phyloP scores from a whole-genome alignment of 2,329 filamentous ascomycete species.

The Arthrobotrys entomopaga region DNA sequence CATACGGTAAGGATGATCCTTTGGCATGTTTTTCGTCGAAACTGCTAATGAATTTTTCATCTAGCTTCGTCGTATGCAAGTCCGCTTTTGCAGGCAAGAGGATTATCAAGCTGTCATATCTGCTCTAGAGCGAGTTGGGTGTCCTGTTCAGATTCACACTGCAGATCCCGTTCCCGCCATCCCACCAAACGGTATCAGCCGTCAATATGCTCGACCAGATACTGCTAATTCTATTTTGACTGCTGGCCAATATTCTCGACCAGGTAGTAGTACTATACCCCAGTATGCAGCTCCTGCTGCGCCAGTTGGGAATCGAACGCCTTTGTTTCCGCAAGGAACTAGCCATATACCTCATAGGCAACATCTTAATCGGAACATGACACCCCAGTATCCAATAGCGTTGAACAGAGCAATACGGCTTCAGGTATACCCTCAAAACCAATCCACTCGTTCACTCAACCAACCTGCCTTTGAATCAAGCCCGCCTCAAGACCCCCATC shows the following conservation, averaged over 20 bases:
- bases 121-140: slow-evolving; percentile 36
- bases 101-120: slow-evolving; percentile 38
- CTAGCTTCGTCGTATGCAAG: slow-evolving; percentile 45
- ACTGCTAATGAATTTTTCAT: background rate
- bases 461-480: slow-evolving; percentile 17
- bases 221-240: slow-evolving; percentile 29
- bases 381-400: background rate
- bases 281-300: background rate
- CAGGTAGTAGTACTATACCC: slow-evolving; percentile 1
- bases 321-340: slow-evolving; percentile 2
- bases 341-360: slow-evolving; percentile 20
- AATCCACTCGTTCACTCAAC: background rate
- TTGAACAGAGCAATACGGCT: background rate
- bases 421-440: slow-evolving; percentile 12
- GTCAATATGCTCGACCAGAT: slow-evolving; percentile 15
- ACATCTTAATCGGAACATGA: slow-evolving; percentile 2
- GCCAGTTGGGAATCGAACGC: slow-evolving; percentile 16
- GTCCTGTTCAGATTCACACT: slow-evolving; percentile 45
- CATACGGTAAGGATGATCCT: slow-evolving; percentile 25
- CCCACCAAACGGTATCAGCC: slow-evolving; percentile 8
- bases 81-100: slow-evolving; percentile 40
- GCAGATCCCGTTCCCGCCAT: slow-evolving; percentile 16
- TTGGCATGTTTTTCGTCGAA: background rate
- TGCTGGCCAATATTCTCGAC: slow-evolving; percentile 25
- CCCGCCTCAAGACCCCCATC: slow-evolving; percentile 12